phyloP scores from a whole-genome alignment of 1,284 basidiomycete genomes.

The Irpex sp. region DNA sequence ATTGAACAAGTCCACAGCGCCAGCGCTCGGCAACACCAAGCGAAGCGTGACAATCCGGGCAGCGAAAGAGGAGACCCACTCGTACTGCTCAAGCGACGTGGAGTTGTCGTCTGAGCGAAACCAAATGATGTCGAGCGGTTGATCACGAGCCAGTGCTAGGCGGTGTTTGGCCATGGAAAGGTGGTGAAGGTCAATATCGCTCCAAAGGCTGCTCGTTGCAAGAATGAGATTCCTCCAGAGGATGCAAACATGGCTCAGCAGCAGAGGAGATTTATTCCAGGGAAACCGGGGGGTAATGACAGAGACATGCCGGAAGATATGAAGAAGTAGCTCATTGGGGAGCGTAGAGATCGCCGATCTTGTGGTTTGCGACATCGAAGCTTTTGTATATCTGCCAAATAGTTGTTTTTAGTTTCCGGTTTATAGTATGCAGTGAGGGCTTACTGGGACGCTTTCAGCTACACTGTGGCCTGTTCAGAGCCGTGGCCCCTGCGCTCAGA shows the following conservation, averaged over 20 bases:
- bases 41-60: background rate
- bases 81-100: background rate
- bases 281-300: background rate
- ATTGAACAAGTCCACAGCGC: background rate
- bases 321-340: background rate
- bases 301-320: background rate
- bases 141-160: background rate
- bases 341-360: background rate
- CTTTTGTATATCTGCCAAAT: too few relatives aligned
- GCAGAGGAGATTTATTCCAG: background rate
- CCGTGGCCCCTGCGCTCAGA: too few relatives aligned
- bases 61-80: background rate
- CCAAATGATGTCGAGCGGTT: background rate
- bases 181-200: background rate
- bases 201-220: background rate
- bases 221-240: background rate
- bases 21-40: background rate
- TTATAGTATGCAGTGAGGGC: too few relatives aligned
- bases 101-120: background rate
- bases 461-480: too few relatives aligned
- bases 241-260: background rate
- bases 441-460: too few relatives aligned
- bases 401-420: too few relatives aligned
- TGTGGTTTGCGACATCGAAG: too few relatives aligned
- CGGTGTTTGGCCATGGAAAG: background rate